Base-by-base conservation (phyloP, 176 grass and related monocot genomes). In the Lolium multiflorum region DNA sequence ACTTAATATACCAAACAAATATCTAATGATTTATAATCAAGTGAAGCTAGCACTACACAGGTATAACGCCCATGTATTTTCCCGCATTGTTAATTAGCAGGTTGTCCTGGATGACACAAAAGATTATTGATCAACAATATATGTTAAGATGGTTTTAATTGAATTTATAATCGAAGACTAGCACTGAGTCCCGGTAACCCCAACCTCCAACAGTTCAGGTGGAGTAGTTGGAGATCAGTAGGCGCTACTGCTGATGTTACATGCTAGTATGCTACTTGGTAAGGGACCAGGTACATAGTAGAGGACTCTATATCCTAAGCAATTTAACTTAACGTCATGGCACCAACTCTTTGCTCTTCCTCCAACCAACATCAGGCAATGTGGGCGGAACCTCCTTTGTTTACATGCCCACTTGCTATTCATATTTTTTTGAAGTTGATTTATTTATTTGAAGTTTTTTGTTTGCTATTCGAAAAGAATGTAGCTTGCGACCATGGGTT, bases 341-440 rank as follows among this genome's bases (percentile, higher is more conserved):
- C 68, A 87, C 79, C 81, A 49, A 84, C 81, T 3, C 16, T 78
- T 38, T 66, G 56, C 25, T 79, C 58, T 35, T 90, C 55, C 72
- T 78, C 89, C 84, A 91, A 83, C 49, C 12, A 84, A 83, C 25
- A 20, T 49, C 58, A 1, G 17, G 66, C 51, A 67, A 75, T 35
- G 48, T 87, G 79, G 44, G 56, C 31, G 31, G 3, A 35, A 35
- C 31, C 3, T 35, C 2, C 31, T 72, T 79, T 25, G 31, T 63
- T 16, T 57, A 26, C 68, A 83, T 8, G 43, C 71, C 60, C 71
- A 85, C 38, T 81, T 68, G 79, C 43, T 14, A 8, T 54, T 62
- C 71, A 83, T 13, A 24, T 35, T 54, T 52, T 14, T 55, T 55
- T 76, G 73, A 54, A 31, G 24, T 76, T 54, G 0, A 0, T 76